These are phyloP conservation scores for Leishmania arabica DNA, from an alignment of 208 protist genomes.

Conservation along the genomic window DNA sequence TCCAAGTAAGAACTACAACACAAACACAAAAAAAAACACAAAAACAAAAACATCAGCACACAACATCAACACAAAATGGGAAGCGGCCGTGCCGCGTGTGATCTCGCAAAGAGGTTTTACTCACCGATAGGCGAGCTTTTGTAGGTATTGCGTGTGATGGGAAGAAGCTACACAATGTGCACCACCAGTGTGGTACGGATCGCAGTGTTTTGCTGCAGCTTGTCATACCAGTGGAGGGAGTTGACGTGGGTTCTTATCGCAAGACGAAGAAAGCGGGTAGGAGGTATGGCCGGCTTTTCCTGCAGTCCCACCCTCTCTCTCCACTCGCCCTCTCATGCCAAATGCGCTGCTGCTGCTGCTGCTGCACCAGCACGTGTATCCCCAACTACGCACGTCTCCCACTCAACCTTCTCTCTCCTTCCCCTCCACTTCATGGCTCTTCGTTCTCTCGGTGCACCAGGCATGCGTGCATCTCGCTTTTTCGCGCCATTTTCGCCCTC, in stretches of 20 bases:
- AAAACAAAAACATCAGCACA: not conserved
- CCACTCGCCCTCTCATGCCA: not conserved
- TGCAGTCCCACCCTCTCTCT: not conserved
- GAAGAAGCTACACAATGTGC: not conserved
- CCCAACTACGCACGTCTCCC: not conserved
- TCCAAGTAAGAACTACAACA: not conserved
- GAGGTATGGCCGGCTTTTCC: not conserved
- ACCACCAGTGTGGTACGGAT: not conserved
- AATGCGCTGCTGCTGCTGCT: not conserved
- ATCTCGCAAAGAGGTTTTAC: not conserved
- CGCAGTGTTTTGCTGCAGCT: not conserved
- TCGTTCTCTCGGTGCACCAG: not conserved
- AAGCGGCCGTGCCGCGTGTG: not conserved
- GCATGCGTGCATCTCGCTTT: not conserved
- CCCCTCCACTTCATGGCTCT: not conserved
- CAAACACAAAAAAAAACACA: not conserved
- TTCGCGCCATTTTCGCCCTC: not conserved
- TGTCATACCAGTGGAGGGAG: not conserved
- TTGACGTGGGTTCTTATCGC: not conserved
- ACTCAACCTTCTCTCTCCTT: not conserved
- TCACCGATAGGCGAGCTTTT: not conserved
- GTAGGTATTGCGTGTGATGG: not conserved
- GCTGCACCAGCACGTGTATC: not conserved
- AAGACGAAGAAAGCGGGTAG: not conserved
- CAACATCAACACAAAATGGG: not conserved